Evolutionary conservation across 192 early-diverging fungal species (phyloP), one percentile per base, ranked within the genome.

Genomic region (Linnemannia zychae): DNA sequence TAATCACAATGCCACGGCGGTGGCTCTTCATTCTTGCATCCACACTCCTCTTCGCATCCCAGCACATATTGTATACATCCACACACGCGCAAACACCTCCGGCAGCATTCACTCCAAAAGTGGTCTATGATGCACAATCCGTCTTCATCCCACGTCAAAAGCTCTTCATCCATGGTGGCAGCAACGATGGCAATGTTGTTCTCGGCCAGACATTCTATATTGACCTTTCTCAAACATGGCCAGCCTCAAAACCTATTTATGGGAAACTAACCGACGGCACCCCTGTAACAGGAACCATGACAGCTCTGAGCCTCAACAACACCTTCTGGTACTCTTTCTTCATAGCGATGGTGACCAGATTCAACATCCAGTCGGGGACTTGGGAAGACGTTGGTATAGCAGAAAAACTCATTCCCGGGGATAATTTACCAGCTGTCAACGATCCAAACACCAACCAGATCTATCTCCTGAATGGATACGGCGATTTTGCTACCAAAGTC

Each of bases 151-250:
- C 68, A 22, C 63, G 71, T 1, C 49, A 74, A n/a, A 28, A 57
- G 1, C 60, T 74, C 34, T 80, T 57, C 50, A 34, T 80, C 48
- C 78, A 68, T 36, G 72, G 71, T 4, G 78, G 78, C 3, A 40
- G 16, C 48, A n/a, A 60, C n/a, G n/a, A 15, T 7, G 38, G 16
- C 13, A 36, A 40, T 3, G 31, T 47, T 20, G 2, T 57, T n/a
- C 65, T 37, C 40, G 9, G 9, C 2, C 78, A 80, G 47, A 67
- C 48, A 6, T 80, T 80, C 33, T 72, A 63, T 31, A 67, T 80
- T 66, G 78, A 80, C 37, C 72, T 74, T 2, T 80, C 78, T 11
- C 66, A 7, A 1, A 37, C n/a, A 48, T 74, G 72, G 72, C 52
- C 60, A 13, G 52, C 78, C 44, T 40, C 70, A 4, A 24, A 48